Conservation (phyloP, 75 land plant genomes). For the Pinus taeda region DNA sequence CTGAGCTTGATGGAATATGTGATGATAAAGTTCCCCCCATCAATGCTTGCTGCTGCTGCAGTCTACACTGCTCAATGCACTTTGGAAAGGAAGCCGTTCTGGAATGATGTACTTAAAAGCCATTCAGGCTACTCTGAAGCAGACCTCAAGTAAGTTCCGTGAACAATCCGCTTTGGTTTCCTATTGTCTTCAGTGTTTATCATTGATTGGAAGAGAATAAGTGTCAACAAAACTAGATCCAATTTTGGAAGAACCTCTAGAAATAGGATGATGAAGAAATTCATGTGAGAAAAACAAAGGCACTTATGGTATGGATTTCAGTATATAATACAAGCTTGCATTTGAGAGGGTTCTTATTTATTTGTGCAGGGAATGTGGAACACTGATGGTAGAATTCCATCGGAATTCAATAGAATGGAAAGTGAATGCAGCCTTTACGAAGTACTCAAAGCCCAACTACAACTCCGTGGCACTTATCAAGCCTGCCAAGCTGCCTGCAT, state of each 20-base stretch:
- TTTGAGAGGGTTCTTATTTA: not conserved
- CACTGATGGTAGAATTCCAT: slow-evolving; percentile 17
- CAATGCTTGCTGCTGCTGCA: slow-evolving; percentile 69
- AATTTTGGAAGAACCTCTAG: not conserved
- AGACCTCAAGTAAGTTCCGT: slow-evolving; percentile 41
- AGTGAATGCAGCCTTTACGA: slow-evolving; percentile 14
- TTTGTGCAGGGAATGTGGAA: slow-evolving; percentile 27
- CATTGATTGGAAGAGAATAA: not conserved
- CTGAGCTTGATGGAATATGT: slow-evolving; percentile 55
- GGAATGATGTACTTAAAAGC: slow-evolving; percentile 39
- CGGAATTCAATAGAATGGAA: slow-evolving; percentile 1
- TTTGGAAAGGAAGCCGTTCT: slow-evolving; percentile 23
- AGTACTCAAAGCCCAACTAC: slow-evolving; percentile 18
- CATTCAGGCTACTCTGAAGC: slow-evolving; percentile 42
- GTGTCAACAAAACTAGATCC: not conserved
- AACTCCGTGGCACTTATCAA: slow-evolving; percentile 8
- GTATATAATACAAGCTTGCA: not conserved
- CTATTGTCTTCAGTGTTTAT: not conserved
- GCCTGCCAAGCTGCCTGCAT: slow-evolving; percentile 2
- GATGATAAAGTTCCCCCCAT: slow-evolving; percentile 60
- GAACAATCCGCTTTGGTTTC: not conserved
- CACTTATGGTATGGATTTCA: not conserved
- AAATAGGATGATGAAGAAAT: not conserved
- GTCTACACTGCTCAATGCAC: slow-evolving; percentile 50
- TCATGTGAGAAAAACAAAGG: not conserved